Percentiles rank a stretch among this genome's conserved stretches.
Conservation (phyloP, 345 rosid species). For the Salix purpurea region DNA sequence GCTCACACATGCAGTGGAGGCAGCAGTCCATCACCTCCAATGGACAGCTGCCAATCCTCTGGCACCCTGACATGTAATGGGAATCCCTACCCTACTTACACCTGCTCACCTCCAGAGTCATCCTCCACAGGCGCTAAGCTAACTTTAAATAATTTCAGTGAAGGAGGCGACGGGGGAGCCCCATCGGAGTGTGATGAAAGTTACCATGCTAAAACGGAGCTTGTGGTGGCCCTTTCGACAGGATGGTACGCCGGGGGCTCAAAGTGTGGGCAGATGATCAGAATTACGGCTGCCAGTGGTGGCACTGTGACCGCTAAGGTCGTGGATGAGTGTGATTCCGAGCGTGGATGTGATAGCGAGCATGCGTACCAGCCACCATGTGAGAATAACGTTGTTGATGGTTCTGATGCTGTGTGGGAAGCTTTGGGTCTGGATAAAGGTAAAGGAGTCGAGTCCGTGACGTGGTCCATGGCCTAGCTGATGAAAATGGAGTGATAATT, state of each 20-base stretch:
- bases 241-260: constrained; percentile 36
- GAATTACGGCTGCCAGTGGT: constrained; percentile 21
- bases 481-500: no score
- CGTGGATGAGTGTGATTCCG: constrained; percentile 43
- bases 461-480: constrained; percentile 36
- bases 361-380: constrained; percentile 37
- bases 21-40: background rate
- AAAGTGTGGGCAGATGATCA: constrained; percentile 30
- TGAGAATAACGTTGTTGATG: constrained; percentile 34
- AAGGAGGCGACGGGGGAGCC: constrained; percentile 33
- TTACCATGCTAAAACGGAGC: constrained; percentile 18
- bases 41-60: constrained; percentile 11
- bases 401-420: constrained; percentile 38
- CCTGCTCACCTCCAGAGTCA: constrained; percentile 32
- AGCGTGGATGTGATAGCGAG: constrained; percentile 34
- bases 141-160: constrained; percentile 34
- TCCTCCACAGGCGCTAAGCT: constrained; percentile 21
- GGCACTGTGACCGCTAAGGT: constrained; percentile 25
- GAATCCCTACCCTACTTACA: background rate
- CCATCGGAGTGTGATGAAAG: constrained; percentile 27
- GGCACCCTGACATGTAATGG: constrained; percentile 16
- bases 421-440: constrained; percentile 28
- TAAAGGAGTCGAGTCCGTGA: constrained; percentile 27
- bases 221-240: constrained; percentile 35
- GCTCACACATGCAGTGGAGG: constrained; percentile 24